phyloP scores from a whole-genome alignment of 805 yeast species.

The Pichia phayaonensis region DNA sequence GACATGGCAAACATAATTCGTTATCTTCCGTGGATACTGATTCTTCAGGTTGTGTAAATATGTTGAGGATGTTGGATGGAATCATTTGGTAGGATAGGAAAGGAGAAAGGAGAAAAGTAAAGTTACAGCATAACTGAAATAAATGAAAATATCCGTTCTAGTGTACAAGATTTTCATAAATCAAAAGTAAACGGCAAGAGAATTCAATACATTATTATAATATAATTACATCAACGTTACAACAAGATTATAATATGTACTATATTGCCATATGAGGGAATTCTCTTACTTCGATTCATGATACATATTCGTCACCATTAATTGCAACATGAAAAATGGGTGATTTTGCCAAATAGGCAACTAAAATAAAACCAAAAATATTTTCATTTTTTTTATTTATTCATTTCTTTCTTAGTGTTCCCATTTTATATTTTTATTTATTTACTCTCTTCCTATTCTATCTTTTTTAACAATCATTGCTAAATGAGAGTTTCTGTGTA shows the following conservation, averaged over 20 bases:
- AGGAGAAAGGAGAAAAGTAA: background rate
- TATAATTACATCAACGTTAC: too few relatives aligned
- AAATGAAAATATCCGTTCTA: too few relatives aligned
- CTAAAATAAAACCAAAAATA: background rate
- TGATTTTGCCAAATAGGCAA: background rate
- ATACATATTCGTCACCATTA: too few relatives aligned
- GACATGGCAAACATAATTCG: conserved; percentile 62
- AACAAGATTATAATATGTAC: too few relatives aligned
- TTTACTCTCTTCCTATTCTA: background rate
- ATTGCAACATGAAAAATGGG: background rate
- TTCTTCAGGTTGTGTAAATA: conserved; percentile 43
- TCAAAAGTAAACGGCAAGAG: too few relatives aligned
- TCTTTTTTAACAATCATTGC: background rate
- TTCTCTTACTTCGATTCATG: too few relatives aligned
- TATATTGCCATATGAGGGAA: too few relatives aligned
- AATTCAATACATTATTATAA: too few relatives aligned
- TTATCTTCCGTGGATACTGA: conserved; percentile 34
- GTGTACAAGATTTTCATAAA: too few relatives aligned
- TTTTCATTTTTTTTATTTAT: background rate
- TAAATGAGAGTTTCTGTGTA: background rate
- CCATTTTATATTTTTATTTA: too few relatives aligned
- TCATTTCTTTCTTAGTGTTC: too few relatives aligned
- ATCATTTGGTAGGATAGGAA: conserved; percentile 8
- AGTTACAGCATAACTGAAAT: background rate
- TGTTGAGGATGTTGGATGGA: conserved; percentile 42